Evolutionary conservation across 441 rosid genomes (phyloP).

Genomic region (Theobroma grandiflorum): DNA sequence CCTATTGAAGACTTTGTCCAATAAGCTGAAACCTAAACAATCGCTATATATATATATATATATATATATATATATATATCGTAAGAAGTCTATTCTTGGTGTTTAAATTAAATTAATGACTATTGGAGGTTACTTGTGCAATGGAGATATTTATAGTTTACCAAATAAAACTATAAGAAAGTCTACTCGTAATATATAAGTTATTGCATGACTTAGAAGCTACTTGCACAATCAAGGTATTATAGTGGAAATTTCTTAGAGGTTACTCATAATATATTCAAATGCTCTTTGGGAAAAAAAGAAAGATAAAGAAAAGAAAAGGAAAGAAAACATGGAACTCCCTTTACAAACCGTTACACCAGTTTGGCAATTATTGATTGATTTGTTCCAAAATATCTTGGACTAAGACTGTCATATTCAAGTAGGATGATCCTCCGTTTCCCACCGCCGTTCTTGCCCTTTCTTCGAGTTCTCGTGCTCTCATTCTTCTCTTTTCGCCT

Average conservation of each 20-base stretch:
- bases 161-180: background rate
- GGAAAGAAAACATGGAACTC: background rate
- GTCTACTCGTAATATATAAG: background rate
- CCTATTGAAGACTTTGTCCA: no score
- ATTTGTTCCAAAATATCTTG: constrained; percentile 42
- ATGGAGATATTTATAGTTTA: background rate
- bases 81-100: background rate
- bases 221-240: background rate
- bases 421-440: constrained; percentile 56
- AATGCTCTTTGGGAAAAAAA: background rate
- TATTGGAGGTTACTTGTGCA: background rate
- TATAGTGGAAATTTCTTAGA: background rate
- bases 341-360: background rate
- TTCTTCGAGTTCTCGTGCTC: constrained; percentile 46
- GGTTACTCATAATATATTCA: background rate
- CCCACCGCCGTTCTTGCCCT: constrained; percentile 51
- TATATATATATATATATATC: no score
- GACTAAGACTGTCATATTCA: constrained; percentile 49
- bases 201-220: background rate
- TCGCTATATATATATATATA: no score
- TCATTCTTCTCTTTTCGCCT: constrained; percentile 41
- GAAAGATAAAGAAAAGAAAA: background rate
- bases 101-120: background rate
- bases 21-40: no score
- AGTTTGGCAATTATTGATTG: background rate